Evolutionary conservation across 2,329 filamentous ascomycete genomes (phyloP), one percentile per base, ranked within the genome.

Genomic region (Diatrype stigma): DNA sequence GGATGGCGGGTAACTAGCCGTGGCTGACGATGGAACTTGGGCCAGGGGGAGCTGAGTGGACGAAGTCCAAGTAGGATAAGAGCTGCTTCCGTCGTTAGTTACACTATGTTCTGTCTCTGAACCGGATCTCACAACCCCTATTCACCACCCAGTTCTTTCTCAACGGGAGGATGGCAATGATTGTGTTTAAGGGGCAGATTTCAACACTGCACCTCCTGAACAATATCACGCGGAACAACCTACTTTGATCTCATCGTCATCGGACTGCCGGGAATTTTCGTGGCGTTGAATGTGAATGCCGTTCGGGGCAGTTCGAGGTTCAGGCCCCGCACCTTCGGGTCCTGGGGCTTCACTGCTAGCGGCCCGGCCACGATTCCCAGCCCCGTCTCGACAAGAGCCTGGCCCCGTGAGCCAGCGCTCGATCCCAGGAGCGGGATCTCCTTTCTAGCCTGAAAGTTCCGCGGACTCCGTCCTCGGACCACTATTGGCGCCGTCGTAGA

Each of bases 371-470:
- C 80, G 52, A 84, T 81, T 6, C 81, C 80, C 30, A 84, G 63
- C 2, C 81, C 81, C 0, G 79, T 83, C 64, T 84, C 81, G n/a
- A 84, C 81, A 45, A 85, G 72, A 34, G 84, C 85, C 66, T 94
- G 92, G 38, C 90, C 84, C n/a, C 87, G 80, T 26, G 89, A 89
- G 23, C 86, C 85, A 21, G 86, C 86, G 57, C 87, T 90, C 16
- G 81, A 84, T 17, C 89, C 89, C 49, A 90, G 81, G 45, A 97
- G 79, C 2, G 93, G 91, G 54, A 96, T 87, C 68, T 97, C 93
- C 69, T 96, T 96, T 48, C 93, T 81, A 10, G 91, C 88, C 69
- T 96, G 91, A 69, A 97, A 97, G 70, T 97, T 97, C 35, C 93
- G 82, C 3, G 93, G 93, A 69, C 92, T 96, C 61, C 93, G 83